Evolutionary conservation across 1,284 basidiomycete genomes (phyloP).

Genomic region (Cerrena zonata): DNA sequence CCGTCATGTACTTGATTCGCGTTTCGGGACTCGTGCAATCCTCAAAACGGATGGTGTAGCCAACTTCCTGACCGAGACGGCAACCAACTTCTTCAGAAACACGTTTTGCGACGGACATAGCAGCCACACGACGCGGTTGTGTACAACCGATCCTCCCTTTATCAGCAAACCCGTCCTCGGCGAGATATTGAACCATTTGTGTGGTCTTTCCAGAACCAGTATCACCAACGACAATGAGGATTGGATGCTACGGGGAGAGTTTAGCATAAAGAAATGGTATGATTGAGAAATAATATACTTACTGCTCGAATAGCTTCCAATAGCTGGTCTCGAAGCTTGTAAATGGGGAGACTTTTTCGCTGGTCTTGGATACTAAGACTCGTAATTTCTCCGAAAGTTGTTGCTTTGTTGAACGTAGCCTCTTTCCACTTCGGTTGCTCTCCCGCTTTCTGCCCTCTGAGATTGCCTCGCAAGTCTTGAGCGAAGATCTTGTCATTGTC

Average conservation of each 20-base stretch:
- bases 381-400: conserved; percentile 91
- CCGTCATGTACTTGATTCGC: conserved; percentile 99
- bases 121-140: conserved; percentile 96
- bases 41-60: conserved; percentile 98
- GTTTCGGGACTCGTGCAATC: conserved; percentile 97
- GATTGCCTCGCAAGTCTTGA: conserved; percentile 82
- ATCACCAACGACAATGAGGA: conserved; percentile 83
- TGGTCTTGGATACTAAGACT: conserved; percentile 90
- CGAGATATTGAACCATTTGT: conserved; percentile 76
- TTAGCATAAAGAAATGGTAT: neutral
- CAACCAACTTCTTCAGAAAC: conserved; percentile 97
- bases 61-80: conserved; percentile 92
- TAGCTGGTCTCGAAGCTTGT: conserved; percentile 88
- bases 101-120: conserved; percentile 98
- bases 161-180: conserved; percentile 73
- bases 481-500: conserved; percentile 85
- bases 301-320: conserved; percentile 89
- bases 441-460: conserved; percentile 77
- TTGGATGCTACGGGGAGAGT: conserved; percentile 70
- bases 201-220: conserved; percentile 82
- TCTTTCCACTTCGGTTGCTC: conserved; percentile 90
- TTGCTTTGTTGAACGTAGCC: conserved; percentile 92
- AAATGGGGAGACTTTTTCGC: conserved; percentile 86
- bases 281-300: conserved; percentile 24
- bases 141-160: conserved; percentile 91